phyloP scores from a whole-genome alignment of 2,329 filamentous ascomycete genomes.

The Apiospora malaysiana region DNA sequence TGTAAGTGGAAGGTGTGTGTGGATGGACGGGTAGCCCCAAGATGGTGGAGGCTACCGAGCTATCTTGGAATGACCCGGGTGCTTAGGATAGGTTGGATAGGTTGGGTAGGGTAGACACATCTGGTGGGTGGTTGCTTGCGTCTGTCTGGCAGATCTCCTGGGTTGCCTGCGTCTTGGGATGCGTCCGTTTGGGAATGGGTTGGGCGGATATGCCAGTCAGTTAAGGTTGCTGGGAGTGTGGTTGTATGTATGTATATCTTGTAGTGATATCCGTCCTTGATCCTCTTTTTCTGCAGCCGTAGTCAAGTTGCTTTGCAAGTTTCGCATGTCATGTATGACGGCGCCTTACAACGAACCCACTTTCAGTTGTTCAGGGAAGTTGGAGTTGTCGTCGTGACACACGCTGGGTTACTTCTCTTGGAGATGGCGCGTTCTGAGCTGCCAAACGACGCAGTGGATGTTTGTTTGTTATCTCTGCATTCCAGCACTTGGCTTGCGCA shows the following conservation, averaged over 20 bases:
- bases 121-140: slow-evolving; percentile 22
- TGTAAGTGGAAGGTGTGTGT: slow-evolving; percentile 29
- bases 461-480: slow-evolving; percentile 23
- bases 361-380: slow-evolving; percentile 17
- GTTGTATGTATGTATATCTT: slow-evolving; percentile 20
- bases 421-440: neutral
- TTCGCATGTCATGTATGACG: slow-evolving; percentile 21
- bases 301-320: slow-evolving; percentile 20
- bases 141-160: slow-evolving; percentile 22
- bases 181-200: slow-evolving; percentile 25
- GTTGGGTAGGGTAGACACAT: slow-evolving; percentile 16
- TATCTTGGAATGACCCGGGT: slow-evolving; percentile 21
- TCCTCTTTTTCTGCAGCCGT: slow-evolving; percentile 24
- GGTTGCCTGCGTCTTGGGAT: slow-evolving; percentile 22
- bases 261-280: neutral
- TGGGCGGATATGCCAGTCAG: slow-evolving; percentile 23
- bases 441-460: neutral
- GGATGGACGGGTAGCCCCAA: slow-evolving; percentile 38
- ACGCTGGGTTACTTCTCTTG: neutral
- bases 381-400: slow-evolving; percentile 10
- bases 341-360: slow-evolving; percentile 15
- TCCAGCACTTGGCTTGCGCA: neutral
- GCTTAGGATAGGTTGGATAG: slow-evolving; percentile 10
- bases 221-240: slow-evolving; percentile 19
- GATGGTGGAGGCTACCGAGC: slow-evolving; percentile 31